phyloP scores from a whole-genome alignment of 129 eudicot genomes.

The Arctium minus region DNA sequence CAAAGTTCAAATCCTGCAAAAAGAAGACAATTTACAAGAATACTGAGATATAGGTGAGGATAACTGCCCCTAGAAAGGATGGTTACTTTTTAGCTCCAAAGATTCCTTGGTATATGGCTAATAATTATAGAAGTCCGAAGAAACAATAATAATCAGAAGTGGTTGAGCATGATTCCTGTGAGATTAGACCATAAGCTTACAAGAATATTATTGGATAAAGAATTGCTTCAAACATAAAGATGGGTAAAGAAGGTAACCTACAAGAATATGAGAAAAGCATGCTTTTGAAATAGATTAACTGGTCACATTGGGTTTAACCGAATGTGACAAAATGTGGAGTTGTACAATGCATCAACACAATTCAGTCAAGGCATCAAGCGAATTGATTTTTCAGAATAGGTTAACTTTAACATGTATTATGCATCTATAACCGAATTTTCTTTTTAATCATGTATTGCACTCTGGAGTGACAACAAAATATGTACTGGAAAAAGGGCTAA shows the following conservation, averaged over 20 bases:
- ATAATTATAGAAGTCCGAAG: not conserved
- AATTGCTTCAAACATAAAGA: not conserved
- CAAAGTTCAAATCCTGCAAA: not conserved
- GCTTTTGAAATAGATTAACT: conserved; percentile 25
- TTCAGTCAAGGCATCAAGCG: conserved; percentile 41
- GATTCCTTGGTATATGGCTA: not conserved
- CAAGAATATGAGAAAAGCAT: conserved; percentile 12
- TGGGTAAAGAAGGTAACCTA: conserved; percentile 5
- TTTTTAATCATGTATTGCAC: not conserved
- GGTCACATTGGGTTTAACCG: conserved; percentile 48
- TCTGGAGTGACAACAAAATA: not conserved
- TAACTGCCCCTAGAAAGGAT: not conserved
- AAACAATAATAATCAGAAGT: not conserved
- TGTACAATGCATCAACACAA: conserved; percentile 62
- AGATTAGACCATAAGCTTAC: conserved; percentile 7
- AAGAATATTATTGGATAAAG: not conserved
- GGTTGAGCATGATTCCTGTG: conserved; percentile 8
- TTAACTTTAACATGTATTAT: conserved; percentile 42
- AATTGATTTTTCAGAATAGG: conserved; percentile 45
- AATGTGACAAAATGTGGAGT: conserved; percentile 53
- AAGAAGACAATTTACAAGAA: not conserved
- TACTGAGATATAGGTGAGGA: not conserved
- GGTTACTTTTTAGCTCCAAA: not conserved
- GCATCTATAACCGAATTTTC: conserved; percentile 28
- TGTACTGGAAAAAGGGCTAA: not conserved